phyloP scores from a whole-genome alignment of 495 filamentous ascomycete genomes.

The Neurospora terricola region DNA sequence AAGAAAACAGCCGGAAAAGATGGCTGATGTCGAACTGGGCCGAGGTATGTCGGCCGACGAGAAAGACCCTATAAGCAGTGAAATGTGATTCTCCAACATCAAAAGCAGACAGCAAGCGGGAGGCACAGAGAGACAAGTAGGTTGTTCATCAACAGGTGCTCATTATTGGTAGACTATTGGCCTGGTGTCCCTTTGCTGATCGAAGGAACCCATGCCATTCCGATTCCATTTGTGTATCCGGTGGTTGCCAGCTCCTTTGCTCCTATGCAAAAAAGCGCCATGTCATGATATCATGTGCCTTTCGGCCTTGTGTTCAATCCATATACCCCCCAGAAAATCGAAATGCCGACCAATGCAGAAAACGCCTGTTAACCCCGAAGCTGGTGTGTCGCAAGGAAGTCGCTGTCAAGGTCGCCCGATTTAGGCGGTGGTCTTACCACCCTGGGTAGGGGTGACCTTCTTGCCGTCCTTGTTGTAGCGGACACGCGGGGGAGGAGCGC shows the following conservation, averaged over 20 bases:
- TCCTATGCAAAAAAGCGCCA: slow-evolving; percentile 12
- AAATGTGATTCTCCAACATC: neutral
- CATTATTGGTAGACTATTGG: slow-evolving; percentile 25
- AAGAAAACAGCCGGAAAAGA: too few species aligned
- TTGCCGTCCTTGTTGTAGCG: slow-evolving; percentile 99
- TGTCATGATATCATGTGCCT: slow-evolving; percentile 20
- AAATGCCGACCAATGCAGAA: slow-evolving; percentile 18
- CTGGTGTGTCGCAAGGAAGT: slow-evolving; percentile 5
- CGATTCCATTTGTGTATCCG: slow-evolving; percentile 10
- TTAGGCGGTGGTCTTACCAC: slow-evolving; percentile 33
- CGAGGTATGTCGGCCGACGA: neutral
- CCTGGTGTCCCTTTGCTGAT: slow-evolving; percentile 13
- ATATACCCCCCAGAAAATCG: slow-evolving; percentile 10
- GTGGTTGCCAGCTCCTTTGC: slow-evolving; percentile 8
- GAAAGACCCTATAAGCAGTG: neutral
- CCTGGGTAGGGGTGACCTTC: slow-evolving; percentile 91
- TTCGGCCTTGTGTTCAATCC: slow-evolving; percentile 8
- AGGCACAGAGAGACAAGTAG: neutral
- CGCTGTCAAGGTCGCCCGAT: neutral
- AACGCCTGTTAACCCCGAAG: slow-evolving; percentile 13
- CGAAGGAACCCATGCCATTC: slow-evolving; percentile 12
- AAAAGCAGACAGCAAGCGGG: neutral
- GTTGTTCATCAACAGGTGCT: slow-evolving; percentile 18
- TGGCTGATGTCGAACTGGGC: too few species aligned
- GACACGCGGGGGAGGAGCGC: slow-evolving; percentile 91